Evolutionary conservation across 805 yeast species (phyloP), one percentile per base, ranked within the genome.

Genomic region (Teunomyces stri): DNA sequence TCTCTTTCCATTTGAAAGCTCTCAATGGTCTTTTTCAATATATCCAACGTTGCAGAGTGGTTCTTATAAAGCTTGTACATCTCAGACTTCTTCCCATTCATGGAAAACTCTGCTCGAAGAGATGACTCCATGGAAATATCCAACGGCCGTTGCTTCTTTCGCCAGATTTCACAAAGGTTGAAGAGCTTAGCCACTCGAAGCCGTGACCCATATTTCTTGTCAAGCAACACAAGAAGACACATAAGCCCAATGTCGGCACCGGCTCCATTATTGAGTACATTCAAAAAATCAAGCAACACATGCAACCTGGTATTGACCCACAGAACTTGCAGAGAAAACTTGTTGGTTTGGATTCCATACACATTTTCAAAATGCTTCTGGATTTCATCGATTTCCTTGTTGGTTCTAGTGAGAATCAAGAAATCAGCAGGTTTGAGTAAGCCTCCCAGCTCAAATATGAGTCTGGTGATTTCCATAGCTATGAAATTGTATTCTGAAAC

Each of bases 331-430:
- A 76, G 63, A 1, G 76, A 68, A 20, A 80, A 61, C 51, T 73
- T 78, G 33, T 69, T 64, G 37, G 65, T 62, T 3, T 69, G 69
- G n/a, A 80, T 61, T 2, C 76, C 80, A 49, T 70, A 68, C 13
- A 55, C 52, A 11, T 65, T 63, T 21, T 22, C 21, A 3, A 84
- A 62, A 27, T 66, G 60, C 64, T 22, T 30, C 21, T 46, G 65
- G 0, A 80, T 59, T 0, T 61, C 52, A 10, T 72, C 69, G 6
- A 82, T 57, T 42, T 79, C 81, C 12, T 62, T 62, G 55, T 85
- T 84, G 0, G 85, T 72, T 44, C 79, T 66, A 0, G 82, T 68
- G 27, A 85, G 56, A 3, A 85, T 62, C 0, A 80, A 76, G 56
- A 84, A 71, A 57, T 85, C 85, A 6, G 66, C 61, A 0, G 72